Base-by-base conservation (phyloP, 768 basidiomycete species). In the Pulveroboletus frians region DNA sequence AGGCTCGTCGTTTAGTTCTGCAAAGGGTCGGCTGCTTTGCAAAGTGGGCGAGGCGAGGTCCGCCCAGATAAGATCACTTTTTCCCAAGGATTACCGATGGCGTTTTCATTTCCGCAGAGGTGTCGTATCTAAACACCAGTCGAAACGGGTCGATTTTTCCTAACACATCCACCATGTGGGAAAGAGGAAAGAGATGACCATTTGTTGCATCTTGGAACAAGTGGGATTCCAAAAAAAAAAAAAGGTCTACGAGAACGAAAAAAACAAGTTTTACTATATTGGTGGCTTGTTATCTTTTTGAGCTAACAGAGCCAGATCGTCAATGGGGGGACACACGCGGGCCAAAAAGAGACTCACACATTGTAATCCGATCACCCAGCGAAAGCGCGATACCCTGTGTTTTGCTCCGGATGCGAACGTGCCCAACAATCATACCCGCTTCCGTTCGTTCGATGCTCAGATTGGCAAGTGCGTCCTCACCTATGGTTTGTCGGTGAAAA, bases 341-440 rank as follows among this genome's bases (percentile, higher is more conserved):
- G 8, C 30, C 4, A 42, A 39, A 32, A 18, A 8, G 9, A n/a
- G 5, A 62, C 74, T 49, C 51, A 79, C 78, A 76, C 67, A 78
- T 74, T 9, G 79, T 91, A 61, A 92, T 92, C 61, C 84, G 77
- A 69, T 94, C 92, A n/a, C 92, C 95, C 53, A 99, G 69, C 15
- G 89, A 91, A 53, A 97, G 74, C 2, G 95, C 95, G 53, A 98
- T 97, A 46, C 95, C 95, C 67, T 98, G 95, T 20, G 95, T 97
- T 73, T 98, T 97, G 64, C 90, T 92, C 50, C 95, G 81, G 63
- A 98, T 97, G 44, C 95, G 83, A 9, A 98, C 92, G 69, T 98
- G 94, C 0, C 95, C 95, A 13, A 84, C 84, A 49, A 98, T 85
- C 5, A 76, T 78, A 1, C 92, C 92, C 10, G 73, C 71, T 48